These are phyloP conservation scores for Colletotrichum sp. DNA, from an alignment of 2,329 filamentous ascomycete species.

Conservation along the genomic window DNA sequence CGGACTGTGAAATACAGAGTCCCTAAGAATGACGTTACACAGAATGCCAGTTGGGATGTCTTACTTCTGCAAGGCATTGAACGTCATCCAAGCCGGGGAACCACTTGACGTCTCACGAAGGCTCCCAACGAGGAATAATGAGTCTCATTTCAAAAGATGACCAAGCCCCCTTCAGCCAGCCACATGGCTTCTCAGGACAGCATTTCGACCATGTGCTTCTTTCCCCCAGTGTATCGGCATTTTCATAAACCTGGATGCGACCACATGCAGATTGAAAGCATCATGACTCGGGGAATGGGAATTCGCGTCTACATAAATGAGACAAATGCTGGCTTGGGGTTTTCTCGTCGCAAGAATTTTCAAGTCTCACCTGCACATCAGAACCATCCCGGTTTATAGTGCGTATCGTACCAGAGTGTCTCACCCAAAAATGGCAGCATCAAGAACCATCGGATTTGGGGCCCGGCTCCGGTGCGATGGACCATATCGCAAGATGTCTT, in stretches of 20 bases:
- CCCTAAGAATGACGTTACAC: not conserved
- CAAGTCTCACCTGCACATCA: not conserved
- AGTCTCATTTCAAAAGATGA: not conserved
- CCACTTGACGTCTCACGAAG: not conserved
- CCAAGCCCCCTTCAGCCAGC: not conserved
- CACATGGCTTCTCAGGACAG: not conserved
- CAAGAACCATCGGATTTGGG: not conserved
- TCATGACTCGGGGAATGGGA: not conserved
- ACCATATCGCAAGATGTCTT: not conserved
- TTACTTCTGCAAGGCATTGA: not conserved
- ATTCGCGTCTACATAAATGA: not conserved
- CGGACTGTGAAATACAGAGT: not conserved
- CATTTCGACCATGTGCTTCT: not conserved
- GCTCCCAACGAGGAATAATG: not conserved
- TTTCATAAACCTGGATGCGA: not conserved
- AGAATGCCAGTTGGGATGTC: not conserved
- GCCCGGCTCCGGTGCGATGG: not conserved
- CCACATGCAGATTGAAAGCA: not conserved
- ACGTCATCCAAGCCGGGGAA: not conserved
- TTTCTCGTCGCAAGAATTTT: not conserved
- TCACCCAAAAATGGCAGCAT: not conserved
- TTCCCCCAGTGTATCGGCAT: not conserved
- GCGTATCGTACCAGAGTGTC: not conserved
- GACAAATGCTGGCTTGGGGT: not conserved
- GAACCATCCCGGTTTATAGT: not conserved